Base-by-base conservation (phyloP, 306 rosid species). In the Parietaria judaica region DNA sequence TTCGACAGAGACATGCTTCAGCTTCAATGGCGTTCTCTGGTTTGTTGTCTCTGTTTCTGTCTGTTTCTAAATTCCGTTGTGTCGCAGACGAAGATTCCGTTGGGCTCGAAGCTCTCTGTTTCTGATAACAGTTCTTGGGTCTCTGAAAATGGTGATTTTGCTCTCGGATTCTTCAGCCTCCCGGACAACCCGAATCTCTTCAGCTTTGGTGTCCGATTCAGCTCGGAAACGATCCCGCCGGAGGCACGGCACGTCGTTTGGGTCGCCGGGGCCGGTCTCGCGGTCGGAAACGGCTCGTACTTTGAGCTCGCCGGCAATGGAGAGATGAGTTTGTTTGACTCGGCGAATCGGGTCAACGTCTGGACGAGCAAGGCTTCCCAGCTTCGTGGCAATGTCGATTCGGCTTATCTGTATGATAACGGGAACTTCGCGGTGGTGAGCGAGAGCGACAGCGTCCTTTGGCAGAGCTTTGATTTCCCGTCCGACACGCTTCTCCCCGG, bases 401-500 rank as follows among this genome's bases (percentile, higher is more conserved):
- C 88, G 14, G 96, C 86, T 47, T 55, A 72, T 66, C 85, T 89
- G 75, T 56, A 6, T 58, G 86, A 81, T 48, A 71, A 68, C 72
- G 96, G 96, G 53, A 89, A 89, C 72, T 90, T 89, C 79, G 80
- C 82, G 67, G 75, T 89, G 14, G 38, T 83, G 44, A 89, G 72
- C 68, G 49, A 35, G 56, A 57, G 68, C 61, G 66, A 76, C 60
- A 70, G 70, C 58, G 51, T 78, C 43, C 66, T 78, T 38, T 89
- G 95, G 96, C 86, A 89, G 66, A 89, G 95, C 78, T 89, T 89
- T 58, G 72, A 68, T 66, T 60, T 56, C 63, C 96, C 96, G 15
- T 76, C 83, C 41, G 90, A 89, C 75, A 81, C 85, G 13, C 95
- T 89, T 56, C 83, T 89, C 67, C 95, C 96, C 4, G 86, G 88